Evolutionary conservation across 768 basidiomycete genomes (phyloP).

Genomic region (Strobilomyces echinocephalus): DNA sequence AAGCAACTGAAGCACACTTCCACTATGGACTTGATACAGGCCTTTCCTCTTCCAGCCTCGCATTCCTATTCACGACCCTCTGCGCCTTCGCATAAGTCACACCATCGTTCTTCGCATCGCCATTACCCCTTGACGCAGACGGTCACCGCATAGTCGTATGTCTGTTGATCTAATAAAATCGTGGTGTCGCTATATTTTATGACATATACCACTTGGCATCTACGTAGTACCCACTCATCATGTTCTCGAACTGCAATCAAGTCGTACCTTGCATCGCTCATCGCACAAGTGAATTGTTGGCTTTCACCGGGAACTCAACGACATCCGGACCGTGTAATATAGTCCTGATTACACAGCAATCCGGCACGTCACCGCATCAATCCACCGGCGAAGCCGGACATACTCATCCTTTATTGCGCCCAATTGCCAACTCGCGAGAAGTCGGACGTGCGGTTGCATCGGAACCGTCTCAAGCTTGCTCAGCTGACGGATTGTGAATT

Average conservation of each 20-base stretch:
- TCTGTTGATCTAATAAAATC: not conserved
- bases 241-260: conserved; percentile 1
- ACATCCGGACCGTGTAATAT: not conserved
- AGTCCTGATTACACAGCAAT: not conserved
- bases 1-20: conserved; percentile 29
- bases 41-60: conserved; percentile 45
- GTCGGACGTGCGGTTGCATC: not conserved
- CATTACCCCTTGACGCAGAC: conserved; percentile 16
- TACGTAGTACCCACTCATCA: not conserved
- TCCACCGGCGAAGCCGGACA: conserved; percentile 7
- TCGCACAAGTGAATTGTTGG: not conserved
- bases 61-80: conserved; percentile 21
- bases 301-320: not conserved
- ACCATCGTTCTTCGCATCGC: conserved; percentile 24
- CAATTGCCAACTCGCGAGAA: not conserved
- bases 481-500: not conserved
- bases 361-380: not conserved
- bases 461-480: not conserved
- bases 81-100: conserved; percentile 23
- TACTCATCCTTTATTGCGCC: not conserved
- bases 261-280: not conserved
- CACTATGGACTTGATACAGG: conserved; percentile 41
- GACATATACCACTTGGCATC: conserved; percentile 27
- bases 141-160: conserved; percentile 18
- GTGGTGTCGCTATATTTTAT: conserved; percentile 36